Conservation (phyloP, 176 grass and related monocot species). For the Lolium rigidum region DNA sequence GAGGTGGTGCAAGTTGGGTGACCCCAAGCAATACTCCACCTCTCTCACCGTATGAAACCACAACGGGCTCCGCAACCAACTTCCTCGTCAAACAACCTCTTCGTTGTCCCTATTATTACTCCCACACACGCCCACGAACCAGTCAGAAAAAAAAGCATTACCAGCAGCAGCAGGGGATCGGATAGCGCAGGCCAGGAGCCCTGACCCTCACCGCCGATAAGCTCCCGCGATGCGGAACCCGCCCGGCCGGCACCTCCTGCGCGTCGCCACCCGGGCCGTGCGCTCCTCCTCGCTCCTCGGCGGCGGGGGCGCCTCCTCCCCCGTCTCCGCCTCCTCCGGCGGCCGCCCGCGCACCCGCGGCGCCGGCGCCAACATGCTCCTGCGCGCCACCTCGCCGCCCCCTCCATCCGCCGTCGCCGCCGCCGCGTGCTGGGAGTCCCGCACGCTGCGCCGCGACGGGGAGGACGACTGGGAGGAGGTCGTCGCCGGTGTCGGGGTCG, state of each 20-base stretch:
- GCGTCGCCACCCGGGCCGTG: constrained; percentile 53
- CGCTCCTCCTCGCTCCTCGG: constrained; percentile 39
- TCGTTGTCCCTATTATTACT: not conserved
- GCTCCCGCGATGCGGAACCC: constrained; percentile 56
- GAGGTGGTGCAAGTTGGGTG: constrained; percentile 36
- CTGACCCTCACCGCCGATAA: constrained; percentile 1
- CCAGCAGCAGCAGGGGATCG: constrained; percentile 3
- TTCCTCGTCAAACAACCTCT: constrained; percentile 5
- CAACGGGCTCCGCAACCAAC: not conserved
- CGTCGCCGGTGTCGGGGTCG: constrained; percentile 41
- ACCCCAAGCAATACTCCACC: constrained; percentile 62
- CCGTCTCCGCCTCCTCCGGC: constrained; percentile 35
- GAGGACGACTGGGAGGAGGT: constrained; percentile 69
- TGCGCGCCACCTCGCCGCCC: constrained; percentile 52
- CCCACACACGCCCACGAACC: not conserved
- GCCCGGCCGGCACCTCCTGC: constrained; percentile 62
- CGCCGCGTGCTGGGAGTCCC: constrained; percentile 47
- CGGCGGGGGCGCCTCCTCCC: constrained; percentile 29
- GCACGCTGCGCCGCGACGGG: constrained; percentile 44
- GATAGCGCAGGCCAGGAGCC: constrained; percentile 24
- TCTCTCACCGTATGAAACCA: constrained; percentile 18
- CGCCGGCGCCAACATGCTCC: constrained; percentile 15
- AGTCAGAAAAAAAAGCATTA: not conserved
- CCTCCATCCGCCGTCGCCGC: constrained; percentile 46
- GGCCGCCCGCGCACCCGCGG: constrained; percentile 35